Base-by-base conservation (phyloP, 2,329 filamentous ascomycete species). In the Aspergillus tanneri region DNA sequence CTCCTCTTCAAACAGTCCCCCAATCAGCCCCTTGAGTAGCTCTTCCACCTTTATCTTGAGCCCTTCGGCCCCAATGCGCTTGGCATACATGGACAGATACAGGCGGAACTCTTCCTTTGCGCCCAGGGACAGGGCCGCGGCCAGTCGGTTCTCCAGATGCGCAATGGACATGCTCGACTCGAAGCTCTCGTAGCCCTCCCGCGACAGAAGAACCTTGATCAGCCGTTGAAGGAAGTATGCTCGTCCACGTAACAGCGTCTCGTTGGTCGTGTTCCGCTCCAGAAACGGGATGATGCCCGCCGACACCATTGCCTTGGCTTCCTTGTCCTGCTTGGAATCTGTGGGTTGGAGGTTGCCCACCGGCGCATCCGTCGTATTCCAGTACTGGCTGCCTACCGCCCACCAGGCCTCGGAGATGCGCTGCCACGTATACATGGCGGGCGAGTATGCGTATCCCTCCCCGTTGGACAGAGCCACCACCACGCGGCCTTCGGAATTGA, bases 41-140 rank as follows among this genome's bases (percentile, higher is more conserved):
- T 99, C 95, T 66, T 97, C 92, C 2, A 96, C 90, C 72, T 99
- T 99, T 47, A 83, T 79, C 58, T 86, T 84, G 43, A 92, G 75
- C 0, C 90, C 90, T 68, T 99, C 95, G 0, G 90, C 90, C 1
- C 93, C 93, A 5, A 99, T 81, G 0, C 93, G 85, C 73, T 96
- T 97, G 3, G 91, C 92, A 63, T 99, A 99, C 90, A 97, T 97
- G 63, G 90, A 87, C n/a, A 99, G 75, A 63, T 97, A 97, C 1
- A 96, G 77, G 48, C 90, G 84, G 72, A 97, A 99, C 67, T 99
- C 93, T 49, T 97, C 91, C 59, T 84, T 87, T 0, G 93, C 87
- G 3, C 87, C 88, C 1, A 99, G 75, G 50, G 89, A 86, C 64
- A 95, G 73, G 0, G 93, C 89, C 3, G 90, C 95, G 2, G 93